A percentile compares a stretch with the other conserved stretches of the same genome.
Conservation (phyloP, 2,329 filamentous ascomycete genomes). For the Neophaeococcomyces mojaviensis region DNA sequence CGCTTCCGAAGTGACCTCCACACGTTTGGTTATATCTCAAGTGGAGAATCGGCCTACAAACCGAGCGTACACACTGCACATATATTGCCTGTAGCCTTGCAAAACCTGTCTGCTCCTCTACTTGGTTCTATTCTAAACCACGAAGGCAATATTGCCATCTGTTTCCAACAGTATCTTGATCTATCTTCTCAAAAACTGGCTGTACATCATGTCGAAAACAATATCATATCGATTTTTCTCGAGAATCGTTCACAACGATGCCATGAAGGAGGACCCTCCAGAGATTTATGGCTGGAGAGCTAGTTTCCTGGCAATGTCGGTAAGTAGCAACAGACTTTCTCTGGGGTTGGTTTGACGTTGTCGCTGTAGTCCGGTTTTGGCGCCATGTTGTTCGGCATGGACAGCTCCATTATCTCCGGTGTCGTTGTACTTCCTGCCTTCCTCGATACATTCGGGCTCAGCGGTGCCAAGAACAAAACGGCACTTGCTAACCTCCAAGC, state of each 20-base stretch:
- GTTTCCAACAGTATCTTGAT: too few species aligned
- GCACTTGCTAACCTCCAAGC: slow-evolving; percentile 50
- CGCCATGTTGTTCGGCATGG: slow-evolving; percentile 60
- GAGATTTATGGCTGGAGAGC: slow-evolving; percentile 66
- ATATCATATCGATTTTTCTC: slow-evolving; percentile 40
- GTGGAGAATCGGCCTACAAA: too few species aligned
- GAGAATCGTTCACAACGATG: slow-evolving; percentile 59
- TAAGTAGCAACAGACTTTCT: slow-evolving; percentile 27
- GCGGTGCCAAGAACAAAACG: slow-evolving; percentile 24
- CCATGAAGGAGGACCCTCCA: slow-evolving; percentile 59
- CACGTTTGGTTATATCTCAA: too few species aligned
- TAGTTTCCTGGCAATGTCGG: slow-evolving; percentile 54
- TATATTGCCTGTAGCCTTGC: too few species aligned
- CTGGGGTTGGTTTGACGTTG: background rate
- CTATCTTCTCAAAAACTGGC: too few species aligned
- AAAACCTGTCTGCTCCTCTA: too few species aligned
- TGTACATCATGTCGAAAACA: too few species aligned
- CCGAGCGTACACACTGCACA: too few species aligned
- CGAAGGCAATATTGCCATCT: too few species aligned
- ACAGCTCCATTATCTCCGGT: slow-evolving; percentile 61
- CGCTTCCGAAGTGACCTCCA: too few species aligned
- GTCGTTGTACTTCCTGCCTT: slow-evolving; percentile 23
- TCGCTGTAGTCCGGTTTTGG: slow-evolving; percentile 52
- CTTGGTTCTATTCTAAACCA: too few species aligned
- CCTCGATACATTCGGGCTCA: slow-evolving; percentile 8